These are phyloP conservation scores for Parietichytrium sp. DNA, from an alignment of 108 stramenopile species.

Conservation along the genomic window DNA sequence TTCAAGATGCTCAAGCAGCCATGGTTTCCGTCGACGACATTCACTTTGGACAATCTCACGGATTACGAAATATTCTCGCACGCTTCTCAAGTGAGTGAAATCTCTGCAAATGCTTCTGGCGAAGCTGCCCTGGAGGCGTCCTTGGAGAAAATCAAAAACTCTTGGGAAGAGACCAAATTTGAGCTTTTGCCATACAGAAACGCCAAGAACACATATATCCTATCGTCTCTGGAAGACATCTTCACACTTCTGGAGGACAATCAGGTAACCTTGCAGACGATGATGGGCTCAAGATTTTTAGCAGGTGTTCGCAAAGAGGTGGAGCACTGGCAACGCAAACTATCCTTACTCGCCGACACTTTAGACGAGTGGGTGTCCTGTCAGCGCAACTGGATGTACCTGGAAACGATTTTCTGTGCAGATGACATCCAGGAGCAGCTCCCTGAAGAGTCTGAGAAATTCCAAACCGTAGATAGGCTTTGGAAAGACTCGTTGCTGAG, in stretches of 20 bases:
- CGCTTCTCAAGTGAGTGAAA: conserved; percentile 49
- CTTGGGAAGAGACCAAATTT: conserved; percentile 58
- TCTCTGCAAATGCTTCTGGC: conserved; percentile 62
- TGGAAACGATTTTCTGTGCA: conserved; percentile 67
- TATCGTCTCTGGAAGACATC: conserved; percentile 65
- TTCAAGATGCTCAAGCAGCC: conserved; percentile 51
- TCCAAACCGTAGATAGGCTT: conserved; percentile 55
- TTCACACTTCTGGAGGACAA: conserved; percentile 66
- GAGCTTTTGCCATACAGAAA: conserved; percentile 52
- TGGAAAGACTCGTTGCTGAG: conserved; percentile 60
- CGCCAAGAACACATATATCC: conserved; percentile 56
- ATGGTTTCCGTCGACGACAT: conserved; percentile 45
- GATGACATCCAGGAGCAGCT: conserved; percentile 74
- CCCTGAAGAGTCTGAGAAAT: conserved; percentile 63
- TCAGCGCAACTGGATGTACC: conserved; percentile 70
- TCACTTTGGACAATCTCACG: conserved; percentile 53
- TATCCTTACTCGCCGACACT: conserved; percentile 60
- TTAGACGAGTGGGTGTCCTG: conserved; percentile 65
- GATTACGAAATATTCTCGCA: conserved; percentile 53
- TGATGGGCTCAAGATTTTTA: conserved; percentile 66
- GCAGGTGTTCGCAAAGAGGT: conserved; percentile 61
- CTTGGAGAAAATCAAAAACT: conserved; percentile 48
- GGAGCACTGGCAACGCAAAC: conserved; percentile 60
- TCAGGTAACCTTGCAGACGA: conserved; percentile 68
- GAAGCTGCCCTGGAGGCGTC: conserved; percentile 64